Percentiles rank a stretch among this genome's conserved stretches.
Evolutionary conservation across 768 basidiomycete species (phyloP).

Genomic region (Kondoa subrosea): DNA sequence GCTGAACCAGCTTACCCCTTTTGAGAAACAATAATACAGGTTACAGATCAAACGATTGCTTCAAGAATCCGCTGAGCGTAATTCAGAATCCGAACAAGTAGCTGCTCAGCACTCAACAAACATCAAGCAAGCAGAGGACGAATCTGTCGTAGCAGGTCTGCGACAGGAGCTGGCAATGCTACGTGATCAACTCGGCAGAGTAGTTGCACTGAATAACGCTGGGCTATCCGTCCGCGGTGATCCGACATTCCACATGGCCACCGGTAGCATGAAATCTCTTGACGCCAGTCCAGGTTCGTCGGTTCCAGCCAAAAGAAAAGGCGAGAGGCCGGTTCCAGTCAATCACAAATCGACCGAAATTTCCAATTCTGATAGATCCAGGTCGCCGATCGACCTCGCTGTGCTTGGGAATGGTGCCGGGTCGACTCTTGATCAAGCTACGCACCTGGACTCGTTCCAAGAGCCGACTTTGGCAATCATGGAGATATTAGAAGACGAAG

Average conservation of each 20-base stretch:
- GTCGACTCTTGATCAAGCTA: not conserved
- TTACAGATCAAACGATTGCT: conserved; percentile 56
- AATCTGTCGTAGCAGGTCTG: conserved; percentile 65
- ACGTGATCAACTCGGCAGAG: conserved; percentile 85
- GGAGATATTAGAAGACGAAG: conserved; percentile 72
- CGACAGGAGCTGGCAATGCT: conserved; percentile 82
- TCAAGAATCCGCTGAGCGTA: too few species aligned
- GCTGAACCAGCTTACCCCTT: not conserved
- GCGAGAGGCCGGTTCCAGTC: too few species aligned
- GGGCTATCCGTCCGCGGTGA: conserved; percentile 28
- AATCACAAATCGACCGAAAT: too few species aligned
- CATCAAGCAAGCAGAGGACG: conserved; percentile 45
- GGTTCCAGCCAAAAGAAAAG: too few species aligned
- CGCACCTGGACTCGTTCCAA: too few species aligned
- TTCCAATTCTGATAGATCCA: too few species aligned
- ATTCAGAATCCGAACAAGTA: too few species aligned
- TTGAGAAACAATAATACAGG: not conserved
- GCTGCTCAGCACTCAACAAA: too few species aligned
- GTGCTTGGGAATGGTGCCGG: too few species aligned
- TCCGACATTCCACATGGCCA: conserved; percentile 30
- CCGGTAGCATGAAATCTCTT: conserved; percentile 37
- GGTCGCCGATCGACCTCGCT: too few species aligned
- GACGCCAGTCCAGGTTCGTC: too few species aligned
- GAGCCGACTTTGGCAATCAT: conserved; percentile 93
- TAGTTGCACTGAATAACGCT: conserved; percentile 59